A percentile compares a stretch with the other conserved stretches of the same genome.
Evolutionary conservation across 2,329 filamentous ascomycete species (phyloP).

Genomic region (Talaromyces sp.): DNA sequence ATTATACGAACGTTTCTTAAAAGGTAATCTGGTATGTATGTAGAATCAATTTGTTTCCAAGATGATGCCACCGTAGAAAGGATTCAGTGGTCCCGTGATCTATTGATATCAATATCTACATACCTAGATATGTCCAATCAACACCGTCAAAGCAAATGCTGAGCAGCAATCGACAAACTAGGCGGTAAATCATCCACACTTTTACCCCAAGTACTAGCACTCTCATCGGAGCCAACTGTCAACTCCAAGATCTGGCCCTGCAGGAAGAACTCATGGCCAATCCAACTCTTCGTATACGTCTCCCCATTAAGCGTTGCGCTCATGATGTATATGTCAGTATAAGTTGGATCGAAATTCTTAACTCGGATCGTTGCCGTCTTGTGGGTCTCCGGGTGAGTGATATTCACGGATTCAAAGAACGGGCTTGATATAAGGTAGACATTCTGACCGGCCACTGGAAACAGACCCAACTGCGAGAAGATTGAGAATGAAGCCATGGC

Average conservation of each 20-base stretch:
- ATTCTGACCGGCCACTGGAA: conserved; percentile 61
- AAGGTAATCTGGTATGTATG: too few species aligned
- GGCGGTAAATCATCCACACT: conserved; percentile 57
- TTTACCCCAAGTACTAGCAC: conserved; percentile 63
- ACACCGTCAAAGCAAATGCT: not conserved
- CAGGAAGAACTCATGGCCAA: conserved; percentile 62
- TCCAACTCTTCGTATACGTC: conserved; percentile 59
- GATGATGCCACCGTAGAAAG: too few species aligned
- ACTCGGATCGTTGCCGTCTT: conserved; percentile 56
- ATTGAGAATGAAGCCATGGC: conserved; percentile 63
- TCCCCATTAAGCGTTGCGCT: conserved; percentile 57
- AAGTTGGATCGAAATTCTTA: conserved; percentile 55
- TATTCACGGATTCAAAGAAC: conserved; percentile 55
- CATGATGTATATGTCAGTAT: conserved; percentile 59
- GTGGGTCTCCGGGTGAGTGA: conserved; percentile 54
- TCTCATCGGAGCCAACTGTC: conserved; percentile 54
- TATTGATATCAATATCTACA: too few species aligned
- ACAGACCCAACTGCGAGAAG: conserved; percentile 63
- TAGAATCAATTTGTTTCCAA: too few species aligned
- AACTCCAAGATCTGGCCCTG: conserved; percentile 60
- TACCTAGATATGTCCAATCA: too few species aligned
- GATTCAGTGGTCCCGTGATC: too few species aligned
- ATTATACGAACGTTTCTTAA: too few species aligned
- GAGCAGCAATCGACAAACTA: conserved; percentile 31
- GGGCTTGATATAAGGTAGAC: conserved; percentile 64